Conservation (phyloP, 805 yeast genomes). For the Myxozyma mucilagina region DNA sequence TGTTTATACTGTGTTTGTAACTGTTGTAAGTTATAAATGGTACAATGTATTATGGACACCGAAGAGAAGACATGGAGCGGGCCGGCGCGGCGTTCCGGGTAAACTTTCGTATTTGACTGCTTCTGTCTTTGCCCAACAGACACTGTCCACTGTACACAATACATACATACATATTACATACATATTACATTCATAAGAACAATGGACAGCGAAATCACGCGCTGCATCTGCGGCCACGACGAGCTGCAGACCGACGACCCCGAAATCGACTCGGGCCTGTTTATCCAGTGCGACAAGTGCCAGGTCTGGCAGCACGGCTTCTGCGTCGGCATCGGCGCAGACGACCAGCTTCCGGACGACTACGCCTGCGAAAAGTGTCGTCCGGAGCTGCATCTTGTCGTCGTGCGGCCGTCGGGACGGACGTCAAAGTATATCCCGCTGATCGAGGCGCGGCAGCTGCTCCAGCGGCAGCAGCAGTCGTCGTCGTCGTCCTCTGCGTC, state of each 20-base stretch:
- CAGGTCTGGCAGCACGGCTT: constrained; percentile 97
- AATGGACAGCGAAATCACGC: constrained; percentile 48
- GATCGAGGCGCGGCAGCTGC: constrained; percentile 33
- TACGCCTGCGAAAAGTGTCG: constrained; percentile 93
- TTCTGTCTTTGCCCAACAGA: too few species aligned
- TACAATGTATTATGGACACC: background rate
- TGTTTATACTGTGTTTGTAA: too few species aligned
- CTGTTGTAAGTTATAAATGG: too few species aligned
- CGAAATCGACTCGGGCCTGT: constrained; percentile 88
- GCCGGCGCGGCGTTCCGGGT: background rate
- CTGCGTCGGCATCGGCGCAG: constrained; percentile 83
- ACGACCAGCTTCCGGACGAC: constrained; percentile 81
- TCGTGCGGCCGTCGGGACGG: constrained; percentile 48
- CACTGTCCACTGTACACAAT: too few species aligned
- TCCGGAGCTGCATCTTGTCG: constrained; percentile 74
- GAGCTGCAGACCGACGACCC: constrained; percentile 44
- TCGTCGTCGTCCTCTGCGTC: background rate
- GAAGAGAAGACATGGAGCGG: background rate
- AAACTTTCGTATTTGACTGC: background rate
- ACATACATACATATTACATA: too few species aligned
- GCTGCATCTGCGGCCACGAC: constrained; percentile 57
- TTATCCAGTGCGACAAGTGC: constrained; percentile 93
- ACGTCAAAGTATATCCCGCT: constrained; percentile 54
- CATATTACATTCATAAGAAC: background rate
- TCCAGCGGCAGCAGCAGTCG: background rate